phyloP scores from a whole-genome alignment of 164 flowering plant species.

The Paratinospora sagittata region DNA sequence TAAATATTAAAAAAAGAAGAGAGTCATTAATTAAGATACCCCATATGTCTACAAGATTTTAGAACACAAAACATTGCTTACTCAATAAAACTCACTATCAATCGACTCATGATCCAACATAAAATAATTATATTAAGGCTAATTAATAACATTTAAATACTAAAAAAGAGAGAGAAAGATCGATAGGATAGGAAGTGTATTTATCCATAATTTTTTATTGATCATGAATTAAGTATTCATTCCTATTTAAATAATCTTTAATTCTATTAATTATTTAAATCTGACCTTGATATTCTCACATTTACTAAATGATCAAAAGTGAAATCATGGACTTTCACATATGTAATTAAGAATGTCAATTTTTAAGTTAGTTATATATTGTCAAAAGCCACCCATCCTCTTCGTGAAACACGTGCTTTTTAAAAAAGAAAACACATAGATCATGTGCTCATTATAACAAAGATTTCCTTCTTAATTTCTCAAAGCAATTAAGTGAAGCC shows the following conservation, averaged over 20 bases:
- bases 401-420: neutral
- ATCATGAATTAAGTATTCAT: no score
- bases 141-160: neutral
- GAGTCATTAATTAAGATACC: neutral
- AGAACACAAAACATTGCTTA: neutral
- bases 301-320: no score
- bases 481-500: neutral
- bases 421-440: neutral
- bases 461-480: constrained; percentile 11
- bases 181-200: no score
- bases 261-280: no score
- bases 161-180: no score
- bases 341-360: no score
- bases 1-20: neutral
- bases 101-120: neutral
- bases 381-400: no score
- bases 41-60: neutral
- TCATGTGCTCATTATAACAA: constrained; percentile 1
- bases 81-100: neutral
- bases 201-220: no score
- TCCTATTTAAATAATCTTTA: no score
- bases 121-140: neutral
- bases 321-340: no score
- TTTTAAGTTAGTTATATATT: no score
- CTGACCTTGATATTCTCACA: no score